phyloP scores from a whole-genome alignment of 106 monocot genomes.

The Agapanthus africanus region DNA sequence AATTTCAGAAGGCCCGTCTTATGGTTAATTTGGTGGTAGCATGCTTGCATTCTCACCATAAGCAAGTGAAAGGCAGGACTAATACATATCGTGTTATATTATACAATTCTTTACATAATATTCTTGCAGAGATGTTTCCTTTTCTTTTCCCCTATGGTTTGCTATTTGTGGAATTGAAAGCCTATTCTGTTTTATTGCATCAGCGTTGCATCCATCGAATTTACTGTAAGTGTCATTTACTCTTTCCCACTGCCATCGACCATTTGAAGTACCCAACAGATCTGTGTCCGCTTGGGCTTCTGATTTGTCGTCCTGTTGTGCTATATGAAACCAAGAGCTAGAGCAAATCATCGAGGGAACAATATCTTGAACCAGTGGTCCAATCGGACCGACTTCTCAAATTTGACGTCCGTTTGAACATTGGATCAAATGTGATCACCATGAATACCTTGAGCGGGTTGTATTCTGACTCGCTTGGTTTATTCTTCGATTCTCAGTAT shows the following conservation, averaged over 20 bases:
- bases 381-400: constrained; percentile 20
- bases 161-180: too few relatives aligned
- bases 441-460: constrained; percentile 38
- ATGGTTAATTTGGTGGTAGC: background rate
- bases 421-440: constrained; percentile 30
- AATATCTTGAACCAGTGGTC: constrained; percentile 50
- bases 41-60: background rate
- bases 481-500: constrained; percentile 38
- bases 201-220: too few relatives aligned
- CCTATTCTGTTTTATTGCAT: too few relatives aligned
- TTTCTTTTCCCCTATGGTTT: too few relatives aligned
- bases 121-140: too few relatives aligned
- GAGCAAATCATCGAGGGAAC: constrained; percentile 22
- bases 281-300: background rate
- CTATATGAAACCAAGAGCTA: constrained; percentile 43
- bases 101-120: too few relatives aligned
- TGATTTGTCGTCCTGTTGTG: background rate
- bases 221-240: constrained; percentile 35
- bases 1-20: background rate
- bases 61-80: too few relatives aligned
- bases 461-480: too few relatives aligned
- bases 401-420: constrained; percentile 35
- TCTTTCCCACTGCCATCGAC: constrained; percentile 16
- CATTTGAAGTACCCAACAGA: constrained; percentile 11
- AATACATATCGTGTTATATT: too few relatives aligned